Evolutionary conservation across 176 grass and related monocot species (phyloP), one percentile per base, ranked within the genome.

Genomic region (Musa itinerans): DNA sequence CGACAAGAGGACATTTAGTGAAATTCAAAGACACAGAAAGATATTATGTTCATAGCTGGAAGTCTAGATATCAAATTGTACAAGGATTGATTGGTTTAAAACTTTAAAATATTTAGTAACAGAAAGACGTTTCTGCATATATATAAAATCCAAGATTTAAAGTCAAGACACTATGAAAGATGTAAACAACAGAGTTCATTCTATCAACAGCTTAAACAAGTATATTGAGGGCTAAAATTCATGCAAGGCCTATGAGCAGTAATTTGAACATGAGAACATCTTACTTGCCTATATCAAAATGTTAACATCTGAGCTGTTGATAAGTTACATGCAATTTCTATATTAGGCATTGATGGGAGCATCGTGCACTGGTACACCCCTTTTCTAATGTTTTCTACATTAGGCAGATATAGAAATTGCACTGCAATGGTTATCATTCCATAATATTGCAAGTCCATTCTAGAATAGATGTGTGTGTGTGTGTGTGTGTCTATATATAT

Each of bases 1-100:
- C 15, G 83, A 19, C 53, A 87, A 69, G 49, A 69, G 11, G n/a
- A 21, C 10, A 78, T 66, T 85, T 57, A 88, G 12, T 50, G 52
- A 76, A 74, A 70, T 61, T 48, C 63, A 68, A 51, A 65, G 76
- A 75, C 16, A 34, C n/a, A 54, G 56, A 58, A 68, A 14, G 68
- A 54, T 7, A 71, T 11, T 43, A 71, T 51, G 16, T 50, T 12
- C 34, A 34, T 6, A 68, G 10, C 65, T 68, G 34, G 10, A 14
- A 43, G 23, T 13, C 26, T 43, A 16, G 12, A 68, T 16, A 25
- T 25, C 24, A 43, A 29, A 26, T 0, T 16, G 15, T 9, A 34
- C 21, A 48, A 67, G 24, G 4, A 67, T 25, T 9, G 57, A 34
- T 12, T 11, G 1, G 1, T 24, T 13, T 29, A 9, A 54, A 72